Conservation (phyloP, 2,329 filamentous ascomycete species). For the Teratosphaeria gauchensis region DNA sequence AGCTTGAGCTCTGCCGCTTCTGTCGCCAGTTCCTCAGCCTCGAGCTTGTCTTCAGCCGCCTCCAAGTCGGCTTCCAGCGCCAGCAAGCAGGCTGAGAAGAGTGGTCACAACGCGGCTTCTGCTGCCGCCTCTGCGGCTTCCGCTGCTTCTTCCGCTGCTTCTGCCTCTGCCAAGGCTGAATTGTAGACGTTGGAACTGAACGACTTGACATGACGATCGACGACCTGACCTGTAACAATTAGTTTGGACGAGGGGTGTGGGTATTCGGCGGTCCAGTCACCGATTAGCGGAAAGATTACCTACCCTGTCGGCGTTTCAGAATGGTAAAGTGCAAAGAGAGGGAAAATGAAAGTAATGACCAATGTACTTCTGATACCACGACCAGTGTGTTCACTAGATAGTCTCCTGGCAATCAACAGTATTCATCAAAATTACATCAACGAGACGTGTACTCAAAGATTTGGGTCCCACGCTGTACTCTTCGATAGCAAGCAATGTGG, state of each 20-base stretch:
- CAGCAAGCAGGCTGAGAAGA: constrained; percentile 6
- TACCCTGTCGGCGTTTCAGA: not conserved
- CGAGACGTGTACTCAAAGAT: no score
- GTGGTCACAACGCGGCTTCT: constrained; percentile 7
- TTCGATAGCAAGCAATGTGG: no score
- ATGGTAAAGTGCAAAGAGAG: not conserved
- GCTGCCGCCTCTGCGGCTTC: constrained; percentile 2
- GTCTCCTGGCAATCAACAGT: not conserved
- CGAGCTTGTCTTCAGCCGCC: constrained; percentile 13
- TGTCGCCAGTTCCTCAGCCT: constrained; percentile 22
- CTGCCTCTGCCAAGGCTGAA: constrained; percentile 4
- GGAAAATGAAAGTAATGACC: not conserved
- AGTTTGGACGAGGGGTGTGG: not conserved
- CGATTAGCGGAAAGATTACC: not conserved
- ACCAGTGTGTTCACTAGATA: not conserved
- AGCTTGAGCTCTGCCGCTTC: constrained; percentile 27
- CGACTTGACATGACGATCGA: not conserved
- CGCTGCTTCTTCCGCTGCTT: constrained; percentile 1
- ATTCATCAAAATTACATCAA: not conserved
- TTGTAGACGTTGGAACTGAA: constrained; percentile 1
- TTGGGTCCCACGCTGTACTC: no score
- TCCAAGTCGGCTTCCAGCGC: constrained; percentile 23
- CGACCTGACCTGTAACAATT: not conserved
- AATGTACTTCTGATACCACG: not conserved
- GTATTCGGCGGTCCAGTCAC: not conserved